A percentile compares a stretch with the other conserved stretches of the same genome.
These are phyloP conservation scores for Beauveria caledonica DNA, from an alignment of 2,329 filamentous ascomycete genomes.

Conservation along the genomic window DNA sequence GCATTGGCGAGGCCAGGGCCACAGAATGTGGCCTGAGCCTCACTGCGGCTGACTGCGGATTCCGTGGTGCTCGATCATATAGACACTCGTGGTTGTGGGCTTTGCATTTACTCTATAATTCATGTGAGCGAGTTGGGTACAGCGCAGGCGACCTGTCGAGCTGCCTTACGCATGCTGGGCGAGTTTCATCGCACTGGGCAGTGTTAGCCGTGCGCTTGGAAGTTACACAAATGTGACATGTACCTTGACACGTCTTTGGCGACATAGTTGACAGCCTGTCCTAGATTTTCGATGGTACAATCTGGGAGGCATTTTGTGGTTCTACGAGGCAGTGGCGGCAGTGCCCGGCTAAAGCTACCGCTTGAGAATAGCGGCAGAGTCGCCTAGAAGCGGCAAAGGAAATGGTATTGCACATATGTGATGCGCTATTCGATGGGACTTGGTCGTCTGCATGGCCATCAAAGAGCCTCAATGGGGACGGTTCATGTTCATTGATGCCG, in stretches of 20 bases:
- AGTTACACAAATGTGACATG: not conserved
- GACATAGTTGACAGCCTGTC: slow-evolving; percentile 21
- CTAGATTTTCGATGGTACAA: slow-evolving; percentile 24
- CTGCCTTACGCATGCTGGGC: slow-evolving; percentile 16
- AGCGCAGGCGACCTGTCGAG: not conserved
- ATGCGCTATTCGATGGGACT: not conserved
- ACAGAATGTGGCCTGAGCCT: not conserved
- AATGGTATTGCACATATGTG: not conserved
- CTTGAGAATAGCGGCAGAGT: not conserved
- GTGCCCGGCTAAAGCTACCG: not conserved
- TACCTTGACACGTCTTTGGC: slow-evolving; percentile 21
- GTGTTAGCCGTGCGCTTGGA: not conserved
- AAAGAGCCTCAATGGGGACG: not conserved
- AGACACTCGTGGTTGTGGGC: slow-evolving; percentile 16
- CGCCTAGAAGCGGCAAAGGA: not conserved
- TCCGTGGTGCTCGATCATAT: slow-evolving; percentile 14
- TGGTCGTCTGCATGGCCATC: not conserved
- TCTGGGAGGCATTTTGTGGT: slow-evolving; percentile 15
- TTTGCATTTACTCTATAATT: slow-evolving; percentile 15
- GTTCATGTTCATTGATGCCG: not conserved
- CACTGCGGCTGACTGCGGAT: not conserved
- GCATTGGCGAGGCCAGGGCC: not conserved
- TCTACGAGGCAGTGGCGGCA: not conserved
- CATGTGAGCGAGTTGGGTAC: not conserved
- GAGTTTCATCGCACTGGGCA: slow-evolving; percentile 16